Evolutionary conservation across 257 asterid genomes (phyloP).

Genomic region (Ilex asprella): DNA sequence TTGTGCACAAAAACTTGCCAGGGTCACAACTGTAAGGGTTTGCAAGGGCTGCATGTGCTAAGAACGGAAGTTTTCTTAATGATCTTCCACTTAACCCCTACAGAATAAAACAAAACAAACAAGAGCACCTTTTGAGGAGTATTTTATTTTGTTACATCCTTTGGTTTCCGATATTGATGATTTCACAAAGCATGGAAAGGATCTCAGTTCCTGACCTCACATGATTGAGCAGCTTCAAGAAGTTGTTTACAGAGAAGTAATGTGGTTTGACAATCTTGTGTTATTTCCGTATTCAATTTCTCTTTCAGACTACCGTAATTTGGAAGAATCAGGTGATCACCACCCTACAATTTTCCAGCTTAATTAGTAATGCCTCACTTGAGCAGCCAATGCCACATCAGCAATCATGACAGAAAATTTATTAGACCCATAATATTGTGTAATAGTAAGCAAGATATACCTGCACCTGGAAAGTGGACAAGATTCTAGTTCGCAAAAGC

Average conservation of each 20-base stretch:
- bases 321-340: slow-evolving; percentile 37
- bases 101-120: slow-evolving; percentile 3
- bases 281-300: slow-evolving; percentile 26
- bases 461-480: slow-evolving; percentile 53
- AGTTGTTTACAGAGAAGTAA: slow-evolving; percentile 42
- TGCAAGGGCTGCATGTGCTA: slow-evolving; percentile 80
- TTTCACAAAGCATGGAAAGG: slow-evolving; percentile 2
- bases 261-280: slow-evolving; percentile 32
- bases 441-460: slow-evolving; percentile 19
- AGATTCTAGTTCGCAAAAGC: slow-evolving; percentile 72
- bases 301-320: slow-evolving; percentile 57
- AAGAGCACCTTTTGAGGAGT: not conserved
- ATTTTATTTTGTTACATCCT: not conserved
- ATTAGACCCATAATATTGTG: not conserved
- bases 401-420: not conserved
- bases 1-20: slow-evolving; percentile 50
- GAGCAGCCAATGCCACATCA: not conserved
- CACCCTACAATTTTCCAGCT: slow-evolving; percentile 36
- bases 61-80: slow-evolving; percentile 90
- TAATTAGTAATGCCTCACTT: not conserved
- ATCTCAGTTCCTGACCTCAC: slow-evolving; percentile 52
- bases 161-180: not conserved
- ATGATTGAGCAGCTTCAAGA: slow-evolving; percentile 76
- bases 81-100: slow-evolving; percentile 98
- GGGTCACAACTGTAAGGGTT: slow-evolving; percentile 56